A percentile compares a stretch with the other conserved stretches of the same genome.
Conservation (phyloP, 305 asterid species). For the Fraxinus paxiana region DNA sequence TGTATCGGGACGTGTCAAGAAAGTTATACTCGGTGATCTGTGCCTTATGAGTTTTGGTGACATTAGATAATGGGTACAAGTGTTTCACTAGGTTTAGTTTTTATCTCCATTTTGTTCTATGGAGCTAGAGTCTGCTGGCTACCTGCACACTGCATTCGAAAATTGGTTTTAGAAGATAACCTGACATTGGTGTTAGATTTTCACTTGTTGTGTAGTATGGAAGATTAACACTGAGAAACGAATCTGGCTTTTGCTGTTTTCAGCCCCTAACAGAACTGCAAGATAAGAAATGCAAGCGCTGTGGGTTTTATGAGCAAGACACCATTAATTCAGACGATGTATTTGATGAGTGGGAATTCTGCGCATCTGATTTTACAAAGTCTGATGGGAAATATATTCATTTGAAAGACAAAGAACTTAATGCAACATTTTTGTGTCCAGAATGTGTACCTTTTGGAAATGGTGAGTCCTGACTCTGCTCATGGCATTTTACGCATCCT, state of each 20-base stretch:
- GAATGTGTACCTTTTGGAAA: slow-evolving; percentile 46
- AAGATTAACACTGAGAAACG: background rate
- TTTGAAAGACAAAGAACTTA: slow-evolving; percentile 51
- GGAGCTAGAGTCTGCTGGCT: background rate
- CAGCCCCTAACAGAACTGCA: slow-evolving; percentile 71
- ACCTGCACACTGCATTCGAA: background rate
- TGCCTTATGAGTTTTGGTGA: background rate
- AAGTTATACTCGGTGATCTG: background rate
- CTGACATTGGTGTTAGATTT: background rate
- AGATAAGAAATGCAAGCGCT: slow-evolving; percentile 71
- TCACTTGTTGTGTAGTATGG: background rate
- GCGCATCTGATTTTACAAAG: slow-evolving; percentile 67
- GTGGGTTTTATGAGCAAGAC: slow-evolving; percentile 81
- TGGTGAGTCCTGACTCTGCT: slow-evolving; percentile 36
- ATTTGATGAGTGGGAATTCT: slow-evolving; percentile 87
- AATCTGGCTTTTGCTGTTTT: slow-evolving; percentile 14
- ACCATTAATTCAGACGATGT: slow-evolving; percentile 45
- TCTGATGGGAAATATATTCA: slow-evolving; percentile 58
- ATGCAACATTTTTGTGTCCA: slow-evolving; percentile 68
- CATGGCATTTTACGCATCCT: slow-evolving; percentile 5
- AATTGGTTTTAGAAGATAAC: background rate
- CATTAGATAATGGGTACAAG: background rate
- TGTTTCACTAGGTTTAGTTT: background rate
- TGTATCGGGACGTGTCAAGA: background rate
- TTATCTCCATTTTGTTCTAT: background rate